These are phyloP conservation scores for Cyclocybe aegerita DNA, from an alignment of 768 basidiomycete species.

Conservation along the genomic window DNA sequence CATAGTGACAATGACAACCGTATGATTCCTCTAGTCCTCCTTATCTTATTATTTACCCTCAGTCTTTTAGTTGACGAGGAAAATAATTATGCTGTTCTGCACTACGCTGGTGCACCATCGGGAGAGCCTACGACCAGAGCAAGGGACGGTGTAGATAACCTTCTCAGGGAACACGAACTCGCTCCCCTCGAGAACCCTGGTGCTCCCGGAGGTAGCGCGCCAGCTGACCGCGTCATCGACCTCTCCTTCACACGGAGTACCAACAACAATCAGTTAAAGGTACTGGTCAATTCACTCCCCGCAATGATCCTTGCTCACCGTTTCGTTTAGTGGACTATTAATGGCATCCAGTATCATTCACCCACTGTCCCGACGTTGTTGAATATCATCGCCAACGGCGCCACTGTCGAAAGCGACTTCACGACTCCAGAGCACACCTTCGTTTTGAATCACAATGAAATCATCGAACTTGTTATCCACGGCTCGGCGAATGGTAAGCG, in stretches of 20 bases:
- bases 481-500: constrained; percentile 20
- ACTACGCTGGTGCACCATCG: constrained; percentile 35
- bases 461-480: constrained; percentile 23
- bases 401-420: constrained; percentile 17
- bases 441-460: constrained; percentile 22
- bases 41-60: background rate
- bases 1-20: constrained; percentile 30
- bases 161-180: constrained; percentile 8
- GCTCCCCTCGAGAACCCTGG: constrained; percentile 11
- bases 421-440: constrained; percentile 26
- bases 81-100: constrained; percentile 32
- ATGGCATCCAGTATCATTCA: constrained; percentile 28
- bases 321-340: constrained; percentile 28
- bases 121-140: constrained; percentile 31
- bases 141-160: constrained; percentile 21
- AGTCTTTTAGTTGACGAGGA: constrained; percentile 15
- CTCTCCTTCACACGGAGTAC: constrained; percentile 19
- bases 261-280: constrained; percentile 13
- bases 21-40: constrained; percentile 12
- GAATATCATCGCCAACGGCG: constrained; percentile 22
- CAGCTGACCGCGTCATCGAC: constrained; percentile 18
- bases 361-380: constrained; percentile 54
- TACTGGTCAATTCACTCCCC: background rate
- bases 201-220: constrained; percentile 22
- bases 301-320: constrained; percentile 22